These are phyloP conservation scores for Pichia membranifaciens DNA, from an alignment of 805 yeast genomes.

Conservation along the genomic window DNA sequence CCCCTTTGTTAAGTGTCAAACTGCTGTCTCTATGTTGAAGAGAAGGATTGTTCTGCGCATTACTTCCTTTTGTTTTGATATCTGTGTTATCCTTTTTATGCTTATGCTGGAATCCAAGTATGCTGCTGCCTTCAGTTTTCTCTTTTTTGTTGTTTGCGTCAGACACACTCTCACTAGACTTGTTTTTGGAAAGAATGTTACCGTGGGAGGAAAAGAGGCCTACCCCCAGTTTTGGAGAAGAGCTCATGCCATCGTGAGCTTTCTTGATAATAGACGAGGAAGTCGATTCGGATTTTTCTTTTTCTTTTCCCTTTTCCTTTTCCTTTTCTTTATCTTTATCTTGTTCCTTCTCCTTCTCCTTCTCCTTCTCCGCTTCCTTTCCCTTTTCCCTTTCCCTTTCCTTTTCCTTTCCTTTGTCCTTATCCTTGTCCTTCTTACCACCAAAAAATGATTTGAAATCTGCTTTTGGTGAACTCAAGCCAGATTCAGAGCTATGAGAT, in stretches of 20 bases:
- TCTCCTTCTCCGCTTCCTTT: conserved; percentile 3
- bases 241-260: neutral
- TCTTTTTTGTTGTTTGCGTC: neutral
- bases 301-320: conserved; percentile 1
- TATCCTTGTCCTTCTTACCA: conserved; percentile 9
- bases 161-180: conserved; percentile 7
- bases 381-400: conserved; percentile 8
- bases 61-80: neutral
- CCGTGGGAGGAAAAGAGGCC: conserved; percentile 5
- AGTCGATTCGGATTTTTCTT: neutral
- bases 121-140: neutral
- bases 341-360: conserved; percentile 3
- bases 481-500: conserved; percentile 10
- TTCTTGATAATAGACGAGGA: neutral
- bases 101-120: neutral
- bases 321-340: conserved; percentile 5
- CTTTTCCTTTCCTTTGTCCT: conserved; percentile 4
- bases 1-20: neutral
- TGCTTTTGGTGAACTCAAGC: conserved; percentile 6
- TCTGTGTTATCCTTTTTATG: neutral
- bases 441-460: conserved; percentile 16
- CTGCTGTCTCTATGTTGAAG: neutral
- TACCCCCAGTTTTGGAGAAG: conserved; percentile 11
- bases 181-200: conserved; percentile 3
- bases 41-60: neutral